A percentile compares a stretch with the other conserved stretches of the same genome.
Evolutionary conservation across 2,329 filamentous ascomycete species (phyloP).

Genomic region (Aspergillus sojae): DNA sequence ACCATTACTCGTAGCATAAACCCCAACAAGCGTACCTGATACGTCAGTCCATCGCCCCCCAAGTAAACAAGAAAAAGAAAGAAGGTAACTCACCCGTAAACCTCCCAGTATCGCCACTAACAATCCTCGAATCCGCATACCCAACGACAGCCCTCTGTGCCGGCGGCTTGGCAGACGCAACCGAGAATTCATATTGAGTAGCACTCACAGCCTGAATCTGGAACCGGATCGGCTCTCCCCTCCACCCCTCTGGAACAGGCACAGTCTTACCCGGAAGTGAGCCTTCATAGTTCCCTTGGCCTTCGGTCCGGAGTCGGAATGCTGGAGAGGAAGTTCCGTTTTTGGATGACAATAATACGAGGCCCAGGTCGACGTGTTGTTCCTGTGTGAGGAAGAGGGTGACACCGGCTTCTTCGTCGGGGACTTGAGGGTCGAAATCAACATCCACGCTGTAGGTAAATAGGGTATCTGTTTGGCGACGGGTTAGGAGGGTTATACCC

Average conservation of each 20-base stretch:
- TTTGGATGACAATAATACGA: neutral
- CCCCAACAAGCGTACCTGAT: constrained; percentile 6
- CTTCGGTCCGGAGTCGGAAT: constrained; percentile 6
- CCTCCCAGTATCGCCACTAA: constrained; percentile 7
- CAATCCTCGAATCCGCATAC: neutral
- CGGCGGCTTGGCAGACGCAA: neutral
- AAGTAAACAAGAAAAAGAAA: neutral
- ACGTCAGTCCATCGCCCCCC: neutral
- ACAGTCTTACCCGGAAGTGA: neutral
- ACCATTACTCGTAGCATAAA: constrained; percentile 8
- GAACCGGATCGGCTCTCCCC: neutral
- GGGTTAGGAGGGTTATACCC: neutral
- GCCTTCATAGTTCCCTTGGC: neutral
- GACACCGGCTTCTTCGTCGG: constrained; percentile 9
- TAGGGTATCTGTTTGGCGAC: constrained; percentile 8
- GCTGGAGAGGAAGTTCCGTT: neutral
- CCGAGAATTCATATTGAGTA: neutral
- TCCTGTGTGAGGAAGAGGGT: constrained; percentile 7
- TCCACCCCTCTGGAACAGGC: neutral
- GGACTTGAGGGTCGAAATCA: neutral
- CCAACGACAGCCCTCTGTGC: neutral
- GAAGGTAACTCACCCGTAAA: constrained; percentile 3
- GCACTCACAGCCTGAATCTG: constrained; percentile 5
- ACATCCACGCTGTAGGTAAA: constrained; percentile 12
- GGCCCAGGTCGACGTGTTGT: constrained; percentile 10